Evolutionary conservation across 768 basidiomycete species (phyloP), one percentile per base, ranked within the genome.

Genomic region (Artomyces pyxidatus): DNA sequence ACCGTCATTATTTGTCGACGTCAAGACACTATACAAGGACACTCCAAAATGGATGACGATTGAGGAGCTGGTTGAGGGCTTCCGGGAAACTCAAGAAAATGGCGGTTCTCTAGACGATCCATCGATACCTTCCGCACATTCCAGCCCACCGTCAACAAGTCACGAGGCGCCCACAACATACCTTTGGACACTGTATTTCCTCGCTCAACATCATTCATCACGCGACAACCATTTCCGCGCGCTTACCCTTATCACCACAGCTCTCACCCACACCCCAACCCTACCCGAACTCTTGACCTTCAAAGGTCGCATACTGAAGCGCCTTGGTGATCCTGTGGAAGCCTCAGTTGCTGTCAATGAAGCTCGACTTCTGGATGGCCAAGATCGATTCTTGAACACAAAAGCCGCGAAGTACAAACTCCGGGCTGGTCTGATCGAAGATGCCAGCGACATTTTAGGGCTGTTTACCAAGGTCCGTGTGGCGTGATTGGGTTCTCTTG

Each of bases 181-280:
- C 58, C 76, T 98, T 10, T 99, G 96, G 96, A 83, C 87, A 9
- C 78, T 97, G 32, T 98, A 95, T 70, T 96, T 88, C 73, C 83
- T 98, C 43, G 84, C 92, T 0, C 90, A 95, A 58, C 93, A 94
- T 61, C 74, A 89, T 59, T 86, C 88, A 0, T 78, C 75, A 60
- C 69, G 88, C 2, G 71, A 73, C 0, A 71, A 74, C 39, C 58
- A 73, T 40, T 50, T 56, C 19, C 64, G 58, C 42, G 78, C 93
- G 0, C 67, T 95, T 8, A 66, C 72, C 14, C 67, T 86, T 5
- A 70, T 98, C 14, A 71, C 80, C 16, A 53, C 61, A 2, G 93
- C 91, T 4, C 64, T 92, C 17, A 58, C 67, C 19, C 96, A 98
- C 61, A 97, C 96, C 0, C 96, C 96, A 0, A 95, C 93, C 0